phyloP scores from a whole-genome alignment of 139 green algal genomes.

The Chlamydomonas schloesseri region DNA sequence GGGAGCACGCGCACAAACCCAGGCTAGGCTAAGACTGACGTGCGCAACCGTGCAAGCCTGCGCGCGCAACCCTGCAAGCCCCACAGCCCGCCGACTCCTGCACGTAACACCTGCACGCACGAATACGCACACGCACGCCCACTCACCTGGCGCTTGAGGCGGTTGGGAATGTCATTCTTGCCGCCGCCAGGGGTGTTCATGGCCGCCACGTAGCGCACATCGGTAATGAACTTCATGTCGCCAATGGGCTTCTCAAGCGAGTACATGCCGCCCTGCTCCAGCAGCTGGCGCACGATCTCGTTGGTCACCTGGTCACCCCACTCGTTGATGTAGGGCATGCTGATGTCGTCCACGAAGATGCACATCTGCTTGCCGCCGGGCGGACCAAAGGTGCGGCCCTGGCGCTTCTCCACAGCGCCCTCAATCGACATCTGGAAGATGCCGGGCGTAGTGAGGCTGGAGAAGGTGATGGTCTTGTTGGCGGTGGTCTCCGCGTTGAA shows the following conservation, averaged over 20 bases:
- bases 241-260: conserved; percentile 95
- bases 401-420: conserved; percentile 91
- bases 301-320: conserved; percentile 98
- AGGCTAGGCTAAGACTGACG: no score
- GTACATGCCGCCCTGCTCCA: conserved; percentile 96
- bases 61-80: no score
- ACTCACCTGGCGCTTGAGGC: conserved; percentile 85
- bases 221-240: conserved; percentile 94
- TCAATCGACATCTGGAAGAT: conserved; percentile 94
- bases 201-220: conserved; percentile 87
- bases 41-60: no score
- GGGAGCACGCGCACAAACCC: no score
- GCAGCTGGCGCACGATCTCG: conserved; percentile 95
- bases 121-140: no score
- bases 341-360: conserved; percentile 95
- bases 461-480: conserved; percentile 95
- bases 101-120: no score
- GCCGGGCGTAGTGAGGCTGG: conserved; percentile 87
- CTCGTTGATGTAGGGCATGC: conserved; percentile 94
- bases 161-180: conserved; percentile 96
- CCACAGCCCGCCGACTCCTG: no score
- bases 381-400: conserved; percentile 94
- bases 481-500: conserved; percentile 77
- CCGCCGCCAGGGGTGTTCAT: conserved; percentile 93
- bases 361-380: conserved; percentile 89